Conservation (phyloP, 106 monocot species). For the Gastrodia elata region DNA sequence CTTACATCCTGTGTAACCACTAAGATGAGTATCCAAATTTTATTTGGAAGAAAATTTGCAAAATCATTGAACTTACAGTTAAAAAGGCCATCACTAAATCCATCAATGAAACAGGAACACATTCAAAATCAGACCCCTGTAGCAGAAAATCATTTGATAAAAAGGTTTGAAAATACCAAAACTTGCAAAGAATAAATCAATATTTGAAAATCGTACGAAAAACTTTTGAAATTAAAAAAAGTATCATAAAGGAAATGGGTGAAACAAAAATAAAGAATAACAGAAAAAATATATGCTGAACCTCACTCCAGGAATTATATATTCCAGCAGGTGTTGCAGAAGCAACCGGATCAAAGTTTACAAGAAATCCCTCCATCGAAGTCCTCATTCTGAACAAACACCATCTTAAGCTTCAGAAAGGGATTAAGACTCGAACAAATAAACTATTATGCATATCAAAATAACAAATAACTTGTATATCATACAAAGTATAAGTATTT, state of each 20-base stretch:
- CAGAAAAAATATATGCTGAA: constrained; percentile 15
- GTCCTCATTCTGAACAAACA: constrained; percentile 70
- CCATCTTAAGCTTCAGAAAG: neutral
- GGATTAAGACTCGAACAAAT: neutral
- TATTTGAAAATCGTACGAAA: neutral
- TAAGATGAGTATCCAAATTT: constrained; percentile 11
- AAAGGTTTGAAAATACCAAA: neutral
- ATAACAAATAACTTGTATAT: too few species aligned
- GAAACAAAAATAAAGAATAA: constrained; percentile 1
- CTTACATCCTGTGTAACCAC: constrained; percentile 74
- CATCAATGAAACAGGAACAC: constrained; percentile 70
- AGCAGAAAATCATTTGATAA: constrained; percentile 8
- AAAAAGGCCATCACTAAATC: constrained; percentile 72
- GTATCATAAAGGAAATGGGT: neutral
- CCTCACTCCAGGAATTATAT: constrained; percentile 64
- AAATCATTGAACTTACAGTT: constrained; percentile 46
- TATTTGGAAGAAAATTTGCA: constrained; percentile 2
- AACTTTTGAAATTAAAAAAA: neutral
- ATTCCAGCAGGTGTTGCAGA: constrained; percentile 61
- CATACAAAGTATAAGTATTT: too few species aligned
- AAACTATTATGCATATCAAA: too few species aligned
- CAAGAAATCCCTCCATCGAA: constrained; percentile 78
- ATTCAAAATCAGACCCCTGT: constrained; percentile 85
- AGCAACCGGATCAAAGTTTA: constrained; percentile 65
- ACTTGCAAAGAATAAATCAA: neutral